Percentiles rank a stretch among this genome's conserved stretches.
Conservation (phyloP, 192 early-diverging fungal genomes). For the Umbelopsis sp. region DNA sequence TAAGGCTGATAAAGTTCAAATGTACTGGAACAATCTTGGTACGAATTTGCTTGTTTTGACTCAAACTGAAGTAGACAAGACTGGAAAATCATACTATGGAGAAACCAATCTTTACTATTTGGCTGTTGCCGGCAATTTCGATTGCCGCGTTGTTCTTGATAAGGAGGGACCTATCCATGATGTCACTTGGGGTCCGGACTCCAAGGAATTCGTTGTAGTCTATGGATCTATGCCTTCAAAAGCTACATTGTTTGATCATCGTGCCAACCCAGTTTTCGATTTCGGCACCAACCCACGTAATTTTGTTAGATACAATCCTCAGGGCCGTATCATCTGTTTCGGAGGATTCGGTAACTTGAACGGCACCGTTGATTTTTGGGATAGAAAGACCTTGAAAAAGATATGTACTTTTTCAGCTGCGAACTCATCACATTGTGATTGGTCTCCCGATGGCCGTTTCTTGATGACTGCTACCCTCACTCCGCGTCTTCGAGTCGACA, state of each 20-base stretch:
- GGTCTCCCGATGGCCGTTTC: conserved; percentile 93
- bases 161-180: conserved; percentile 94
- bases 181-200: conserved; percentile 92
- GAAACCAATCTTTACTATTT: conserved; percentile 94
- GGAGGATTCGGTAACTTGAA: conserved; percentile 97
- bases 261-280: conserved; percentile 79
- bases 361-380: conserved; percentile 94
- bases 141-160: conserved; percentile 83
- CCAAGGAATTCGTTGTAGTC: conserved; percentile 97
- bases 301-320: conserved; percentile 85
- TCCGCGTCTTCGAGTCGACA: conserved; percentile 94
- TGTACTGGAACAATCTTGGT: conserved; percentile 92
- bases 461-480: conserved; percentile 93
- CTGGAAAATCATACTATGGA: conserved; percentile 96
- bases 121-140: conserved; percentile 88
- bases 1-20: conserved; percentile 90
- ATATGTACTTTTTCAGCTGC: conserved; percentile 77
- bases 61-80: conserved; percentile 94
- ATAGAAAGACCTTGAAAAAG: conserved; percentile 85
- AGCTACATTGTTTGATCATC: conserved; percentile 91
- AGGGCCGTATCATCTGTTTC: conserved; percentile 86
- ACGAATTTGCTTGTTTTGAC: conserved; percentile 90
- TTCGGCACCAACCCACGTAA: conserved; percentile 91
- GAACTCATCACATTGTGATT: conserved; percentile 85
- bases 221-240: conserved; percentile 96